A percentile compares a stretch with the other conserved stretches of the same genome.
Conservation (phyloP, 352 stramenopile genomes). For the Pythium oligandrum region DNA sequence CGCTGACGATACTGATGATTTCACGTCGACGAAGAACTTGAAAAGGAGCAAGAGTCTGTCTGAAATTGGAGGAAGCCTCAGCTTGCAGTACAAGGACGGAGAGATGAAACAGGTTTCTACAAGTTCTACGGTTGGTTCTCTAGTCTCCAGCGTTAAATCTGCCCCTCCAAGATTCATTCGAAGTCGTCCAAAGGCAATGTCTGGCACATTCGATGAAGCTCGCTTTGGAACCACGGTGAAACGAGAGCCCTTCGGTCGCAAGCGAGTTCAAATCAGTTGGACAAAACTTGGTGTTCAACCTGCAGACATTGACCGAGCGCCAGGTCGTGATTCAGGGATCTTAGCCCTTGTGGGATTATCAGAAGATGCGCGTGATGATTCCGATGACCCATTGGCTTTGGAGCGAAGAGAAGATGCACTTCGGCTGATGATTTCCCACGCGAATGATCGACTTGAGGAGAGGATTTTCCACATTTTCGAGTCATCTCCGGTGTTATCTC, state of each 20-base stretch:
- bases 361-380: constrained; percentile 55
- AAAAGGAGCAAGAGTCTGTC: constrained; percentile 69
- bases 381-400: constrained; percentile 35
- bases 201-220: constrained; percentile 52
- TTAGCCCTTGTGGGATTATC: constrained; percentile 56
- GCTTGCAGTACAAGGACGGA: too few relatives aligned
- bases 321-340: constrained; percentile 43
- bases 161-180: constrained; percentile 23
- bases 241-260: constrained; percentile 40
- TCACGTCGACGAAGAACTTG: constrained; percentile 35
- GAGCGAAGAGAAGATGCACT: constrained; percentile 36
- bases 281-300: too few relatives aligned
- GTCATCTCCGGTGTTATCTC: constrained; percentile 38
- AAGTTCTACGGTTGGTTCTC: constrained; percentile 8
- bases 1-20: constrained; percentile 19
- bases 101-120: too few relatives aligned
- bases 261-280: neutral
- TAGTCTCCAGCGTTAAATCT: constrained; percentile 58
- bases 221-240: constrained; percentile 44
- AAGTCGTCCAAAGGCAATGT: constrained; percentile 47
- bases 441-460: constrained; percentile 62
- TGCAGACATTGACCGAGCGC: constrained; percentile 22
- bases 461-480: constrained; percentile 70
- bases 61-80: constrained; percentile 37
- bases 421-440: constrained; percentile 58